phyloP scores from a whole-genome alignment of 2,329 filamentous ascomycete species.

The Alternaria incomplexa region DNA sequence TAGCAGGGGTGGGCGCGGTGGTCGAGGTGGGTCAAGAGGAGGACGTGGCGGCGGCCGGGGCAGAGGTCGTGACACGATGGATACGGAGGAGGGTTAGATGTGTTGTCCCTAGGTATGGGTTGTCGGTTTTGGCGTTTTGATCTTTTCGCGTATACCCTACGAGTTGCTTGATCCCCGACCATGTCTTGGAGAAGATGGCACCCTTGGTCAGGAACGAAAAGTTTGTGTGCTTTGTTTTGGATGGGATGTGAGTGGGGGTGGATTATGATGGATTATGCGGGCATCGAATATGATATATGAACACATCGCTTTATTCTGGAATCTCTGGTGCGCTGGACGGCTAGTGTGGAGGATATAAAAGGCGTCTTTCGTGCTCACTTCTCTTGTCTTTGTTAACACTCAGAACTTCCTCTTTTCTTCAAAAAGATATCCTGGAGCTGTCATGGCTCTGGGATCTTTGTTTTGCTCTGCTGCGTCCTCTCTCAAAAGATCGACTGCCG shows the following conservation, averaged over 20 bases:
- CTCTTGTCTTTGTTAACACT: background rate
- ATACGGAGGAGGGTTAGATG: conserved; percentile 71
- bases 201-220: conserved; percentile 4
- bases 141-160: conserved; percentile 9
- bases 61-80: conserved; percentile 70
- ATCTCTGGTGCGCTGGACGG: too few relatives aligned
- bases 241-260: too few relatives aligned
- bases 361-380: background rate
- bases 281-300: background rate
- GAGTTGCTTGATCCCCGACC: conserved; percentile 9
- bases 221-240: background rate
- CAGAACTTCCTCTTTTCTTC: background rate
- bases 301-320: too few relatives aligned
- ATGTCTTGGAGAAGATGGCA: conserved; percentile 7
- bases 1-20: conserved; percentile 58
- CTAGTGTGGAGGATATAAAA: background rate
- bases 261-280: background rate
- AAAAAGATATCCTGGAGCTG: too few relatives aligned
- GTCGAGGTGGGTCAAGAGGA: conserved; percentile 33
- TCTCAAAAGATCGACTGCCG: too few relatives aligned
- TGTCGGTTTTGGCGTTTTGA: background rate
- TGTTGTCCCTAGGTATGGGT: background rate
- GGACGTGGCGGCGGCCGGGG: conserved; percentile 45
- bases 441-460: too few relatives aligned
- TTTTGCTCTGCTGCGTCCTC: too few relatives aligned